Evolutionary conservation across 345 rosid genomes (phyloP).

Genomic region (Sisymbrium altissimum): DNA sequence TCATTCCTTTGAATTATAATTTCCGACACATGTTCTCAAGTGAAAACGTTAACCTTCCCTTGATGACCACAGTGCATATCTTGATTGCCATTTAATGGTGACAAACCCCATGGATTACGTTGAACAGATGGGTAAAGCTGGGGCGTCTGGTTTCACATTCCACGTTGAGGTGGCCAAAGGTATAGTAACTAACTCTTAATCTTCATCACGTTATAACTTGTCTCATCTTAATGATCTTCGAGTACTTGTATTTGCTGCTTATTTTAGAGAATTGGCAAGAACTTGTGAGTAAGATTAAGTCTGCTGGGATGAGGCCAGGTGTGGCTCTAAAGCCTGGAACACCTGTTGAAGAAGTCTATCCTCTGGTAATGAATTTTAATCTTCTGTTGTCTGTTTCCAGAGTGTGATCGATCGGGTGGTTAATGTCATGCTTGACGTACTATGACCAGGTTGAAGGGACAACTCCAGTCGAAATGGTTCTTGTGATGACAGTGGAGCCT

Average conservation of each 20-base stretch:
- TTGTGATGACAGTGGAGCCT: conserved; percentile 92
- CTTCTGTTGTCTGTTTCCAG: conserved; percentile 25
- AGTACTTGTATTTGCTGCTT: not conserved
- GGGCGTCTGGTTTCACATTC: conserved; percentile 97
- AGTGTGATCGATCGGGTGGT: not conserved
- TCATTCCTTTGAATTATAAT: not conserved
- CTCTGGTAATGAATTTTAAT: conserved; percentile 50
- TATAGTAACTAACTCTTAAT: not conserved
- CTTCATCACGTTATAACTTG: not conserved
- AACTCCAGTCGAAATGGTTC: conserved; percentile 89
- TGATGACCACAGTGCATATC: conserved; percentile 58
- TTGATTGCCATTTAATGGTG: conserved; percentile 97
- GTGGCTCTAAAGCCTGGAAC: conserved; percentile 83
- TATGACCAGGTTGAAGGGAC: conserved; percentile 59
- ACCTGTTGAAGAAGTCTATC: conserved; percentile 78
- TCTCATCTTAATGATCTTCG: not conserved
- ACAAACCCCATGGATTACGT: conserved; percentile 88
- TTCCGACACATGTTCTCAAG: conserved; percentile 2
- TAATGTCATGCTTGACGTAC: not conserved
- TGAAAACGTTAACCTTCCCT: not conserved
- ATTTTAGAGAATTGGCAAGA: conserved; percentile 77
- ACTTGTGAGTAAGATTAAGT: conserved; percentile 60
- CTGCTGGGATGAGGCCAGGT: conserved; percentile 87
- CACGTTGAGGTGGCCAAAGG: conserved; percentile 86
- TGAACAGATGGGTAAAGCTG: conserved; percentile 69